Evolutionary conservation across 805 yeast genomes (phyloP), one percentile per base, ranked within the genome.

Genomic region (Metschnikowia anglica): DNA sequence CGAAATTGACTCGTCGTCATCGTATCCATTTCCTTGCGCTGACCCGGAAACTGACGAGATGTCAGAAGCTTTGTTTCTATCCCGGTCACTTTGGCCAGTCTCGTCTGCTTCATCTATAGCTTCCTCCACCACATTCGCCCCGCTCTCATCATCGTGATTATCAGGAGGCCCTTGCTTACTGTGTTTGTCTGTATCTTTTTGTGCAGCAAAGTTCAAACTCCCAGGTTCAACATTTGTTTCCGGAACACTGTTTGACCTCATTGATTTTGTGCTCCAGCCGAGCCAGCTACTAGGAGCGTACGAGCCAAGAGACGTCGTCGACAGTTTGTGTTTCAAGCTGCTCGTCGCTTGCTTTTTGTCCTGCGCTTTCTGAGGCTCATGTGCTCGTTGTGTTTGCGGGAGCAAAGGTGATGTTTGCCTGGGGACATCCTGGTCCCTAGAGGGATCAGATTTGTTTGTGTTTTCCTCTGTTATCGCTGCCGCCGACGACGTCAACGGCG

Each of bases 221-320:
- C 16, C 32, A 17, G 20, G 26, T 13, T 12, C 28, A 3, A 15
- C 19, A 10, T 15, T 15, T 39, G 23, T 33, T 36, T 37, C 41
- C 5, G 41, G 41, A 5, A 23, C 16, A 54, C 59, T 41, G 12
- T 31, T 16, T 4, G 39, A 35, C 7, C 40, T 13, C 5, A 43
- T 37, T 21, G 48, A 29, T 16, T 33, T 50, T n/a, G 52, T 26
- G 23, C 50, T 40, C 67, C 66, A 61, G 20, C 52, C 48, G 6
- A 62, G 49, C 68, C 69, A 65, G 7, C n/a, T 35, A 20, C 37
- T 29, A 16, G 44, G 12, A 3, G 37, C 36, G 19, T 41, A 41
- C 11, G 63, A 47, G 4, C 57, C 53, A 7, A 63, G 43, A 0
- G 66, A 60, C 2, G 56, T 37, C 3, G 59, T 53, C 3, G 66